A percentile compares a stretch with the other conserved stretches of the same genome.
Evolutionary conservation across 1,284 basidiomycete genomes (phyloP).

Genomic region (Phaffia rhodozyma): DNA sequence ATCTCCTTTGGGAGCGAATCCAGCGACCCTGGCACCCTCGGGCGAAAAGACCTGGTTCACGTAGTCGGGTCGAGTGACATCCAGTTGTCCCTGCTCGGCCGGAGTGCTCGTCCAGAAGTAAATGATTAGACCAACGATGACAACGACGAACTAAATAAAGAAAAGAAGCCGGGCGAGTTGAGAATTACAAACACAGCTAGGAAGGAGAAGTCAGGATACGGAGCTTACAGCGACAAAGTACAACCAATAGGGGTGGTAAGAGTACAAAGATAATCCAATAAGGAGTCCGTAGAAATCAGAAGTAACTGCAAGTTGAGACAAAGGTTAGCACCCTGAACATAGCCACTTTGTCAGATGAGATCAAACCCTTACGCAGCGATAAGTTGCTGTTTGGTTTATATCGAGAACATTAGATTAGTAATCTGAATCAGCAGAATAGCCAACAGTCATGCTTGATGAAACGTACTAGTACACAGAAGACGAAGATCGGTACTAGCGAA

Average conservation of each 20-base stretch:
- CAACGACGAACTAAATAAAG: neutral
- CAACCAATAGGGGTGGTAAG: conserved; percentile 66
- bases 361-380: conserved; percentile 39
- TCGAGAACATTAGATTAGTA: too few species aligned
- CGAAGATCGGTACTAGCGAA: conserved; percentile 51
- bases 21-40: neutral
- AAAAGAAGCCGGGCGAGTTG: neutral
- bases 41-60: conserved; percentile 1
- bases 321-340: too few species aligned
- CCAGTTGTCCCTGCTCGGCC: neutral
- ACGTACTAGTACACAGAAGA: conserved; percentile 57
- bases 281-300: conserved; percentile 74
- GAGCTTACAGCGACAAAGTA: conserved; percentile 50
- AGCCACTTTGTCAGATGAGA: too few species aligned
- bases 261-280: conserved; percentile 53
- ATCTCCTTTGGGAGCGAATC: neutral
- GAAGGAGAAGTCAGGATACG: conserved; percentile 46
- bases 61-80: conserved; percentile 4
- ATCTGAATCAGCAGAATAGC: too few species aligned
- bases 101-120: conserved; percentile 53
- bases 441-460: too few species aligned
- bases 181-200: neutral
- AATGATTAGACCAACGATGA: conserved; percentile 52
- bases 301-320: conserved; percentile 37
- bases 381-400: conserved; percentile 41